Evolutionary conservation across 768 basidiomycete species (phyloP).

Genomic region (Lentinula sp.): DNA sequence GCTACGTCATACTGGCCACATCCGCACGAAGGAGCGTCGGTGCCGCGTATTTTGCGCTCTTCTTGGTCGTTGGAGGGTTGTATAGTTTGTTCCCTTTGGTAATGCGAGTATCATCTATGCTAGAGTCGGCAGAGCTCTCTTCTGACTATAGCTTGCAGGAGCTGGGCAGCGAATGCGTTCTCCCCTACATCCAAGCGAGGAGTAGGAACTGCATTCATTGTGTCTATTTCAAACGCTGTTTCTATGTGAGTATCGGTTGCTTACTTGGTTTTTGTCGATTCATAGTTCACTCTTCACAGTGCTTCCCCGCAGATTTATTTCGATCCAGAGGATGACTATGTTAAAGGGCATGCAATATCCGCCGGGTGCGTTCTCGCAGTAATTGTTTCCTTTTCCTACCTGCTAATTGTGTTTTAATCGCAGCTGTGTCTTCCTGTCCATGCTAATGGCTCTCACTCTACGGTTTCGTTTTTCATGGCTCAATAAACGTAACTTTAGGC

Average conservation of each 20-base stretch:
- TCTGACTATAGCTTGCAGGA: conserved; percentile 10
- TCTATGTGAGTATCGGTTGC: conserved; percentile 36
- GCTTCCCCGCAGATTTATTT: conserved; percentile 56
- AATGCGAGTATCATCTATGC: conserved; percentile 22
- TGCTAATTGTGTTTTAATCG: background rate
- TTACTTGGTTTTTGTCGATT: too few relatives aligned
- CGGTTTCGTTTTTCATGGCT: conserved; percentile 33
- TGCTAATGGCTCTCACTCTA: conserved; percentile 34
- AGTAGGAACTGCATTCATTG: conserved; percentile 54
- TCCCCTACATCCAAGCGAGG: conserved; percentile 56
- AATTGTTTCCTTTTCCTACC: background rate
- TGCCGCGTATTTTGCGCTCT: conserved; percentile 52
- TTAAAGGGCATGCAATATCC: conserved; percentile 50
- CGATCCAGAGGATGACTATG: conserved; percentile 41
- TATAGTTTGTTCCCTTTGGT: conserved; percentile 53
- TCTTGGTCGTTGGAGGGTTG: conserved; percentile 49
- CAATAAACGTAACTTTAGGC: conserved; percentile 34
- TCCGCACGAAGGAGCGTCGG: conserved; percentile 44
- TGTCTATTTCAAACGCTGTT: conserved; percentile 54
- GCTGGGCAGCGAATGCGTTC: conserved; percentile 59
- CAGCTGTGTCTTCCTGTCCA: conserved; percentile 40
- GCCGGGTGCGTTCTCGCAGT: conserved; percentile 30
- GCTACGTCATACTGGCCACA: conserved; percentile 49
- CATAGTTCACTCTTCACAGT: conserved; percentile 11
- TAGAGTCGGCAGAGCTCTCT: background rate